phyloP scores from a whole-genome alignment of 78 protist genomes.

The Dictyostelium discoideum region DNA sequence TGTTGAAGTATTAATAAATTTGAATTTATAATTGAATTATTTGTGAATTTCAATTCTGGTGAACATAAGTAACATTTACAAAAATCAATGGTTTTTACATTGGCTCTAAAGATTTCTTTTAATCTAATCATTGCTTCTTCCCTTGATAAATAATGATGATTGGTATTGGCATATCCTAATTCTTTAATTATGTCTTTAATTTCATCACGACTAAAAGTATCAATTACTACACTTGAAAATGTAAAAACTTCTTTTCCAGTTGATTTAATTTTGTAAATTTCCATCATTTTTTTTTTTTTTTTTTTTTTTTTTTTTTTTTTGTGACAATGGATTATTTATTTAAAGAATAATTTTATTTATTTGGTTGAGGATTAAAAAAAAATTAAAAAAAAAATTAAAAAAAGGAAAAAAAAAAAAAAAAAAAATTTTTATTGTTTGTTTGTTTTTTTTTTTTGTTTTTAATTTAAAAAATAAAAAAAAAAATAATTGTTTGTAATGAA shows the following conservation, averaged over 20 bases:
- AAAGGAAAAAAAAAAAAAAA: no score
- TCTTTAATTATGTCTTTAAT: not conserved
- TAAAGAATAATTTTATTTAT: no score
- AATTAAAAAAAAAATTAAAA: no score
- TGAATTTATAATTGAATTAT: not conserved
- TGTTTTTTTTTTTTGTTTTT: no score
- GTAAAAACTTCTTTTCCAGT: not conserved
- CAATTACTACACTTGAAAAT: not conserved
- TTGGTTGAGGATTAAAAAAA: no score
- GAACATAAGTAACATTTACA: not conserved
- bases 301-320: no score
- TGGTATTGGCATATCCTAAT: not conserved
- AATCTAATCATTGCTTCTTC: not conserved
- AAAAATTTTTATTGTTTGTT: no score
- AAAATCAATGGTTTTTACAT: not conserved
- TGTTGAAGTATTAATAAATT: not conserved
- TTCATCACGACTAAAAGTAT: not conserved
- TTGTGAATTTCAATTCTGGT: not conserved
- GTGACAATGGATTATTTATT: no score
- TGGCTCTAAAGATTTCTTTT: not conserved
- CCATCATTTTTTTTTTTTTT: not conserved
- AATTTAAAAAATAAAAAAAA: no score
- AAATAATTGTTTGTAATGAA: no score
- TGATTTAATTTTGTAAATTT: not conserved
- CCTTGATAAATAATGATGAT: not conserved